Percentiles rank a stretch among this genome's conserved stretches.
Conservation (phyloP, 768 basidiomycete genomes). For the Boletus vermiculosoides region DNA sequence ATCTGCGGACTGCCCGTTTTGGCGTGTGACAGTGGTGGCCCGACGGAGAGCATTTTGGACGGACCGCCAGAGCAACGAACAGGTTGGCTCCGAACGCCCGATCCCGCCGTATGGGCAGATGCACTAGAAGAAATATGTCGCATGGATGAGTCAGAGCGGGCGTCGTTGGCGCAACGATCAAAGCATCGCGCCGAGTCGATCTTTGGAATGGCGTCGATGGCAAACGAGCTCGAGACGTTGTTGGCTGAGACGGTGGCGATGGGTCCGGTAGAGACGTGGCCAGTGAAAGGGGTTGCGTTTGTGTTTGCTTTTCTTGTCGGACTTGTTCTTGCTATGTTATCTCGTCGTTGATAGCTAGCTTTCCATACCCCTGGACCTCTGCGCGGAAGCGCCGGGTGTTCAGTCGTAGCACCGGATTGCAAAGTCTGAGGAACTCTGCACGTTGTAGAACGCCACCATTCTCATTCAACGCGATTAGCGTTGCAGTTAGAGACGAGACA, state of each 20-base stretch:
- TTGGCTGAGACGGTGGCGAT: conserved; percentile 54
- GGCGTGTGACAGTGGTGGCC: conserved; percentile 85
- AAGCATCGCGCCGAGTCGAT: conserved; percentile 55
- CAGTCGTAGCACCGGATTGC: conserved; percentile 35
- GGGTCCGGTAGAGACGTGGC: conserved; percentile 41
- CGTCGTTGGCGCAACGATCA: conserved; percentile 52
- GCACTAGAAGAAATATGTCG: conserved; percentile 60
- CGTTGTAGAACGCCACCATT: no score
- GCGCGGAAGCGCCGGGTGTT: not conserved
- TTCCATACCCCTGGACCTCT: not conserved
- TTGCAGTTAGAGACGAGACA: no score
- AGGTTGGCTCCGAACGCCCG: conserved; percentile 73
- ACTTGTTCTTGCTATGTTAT: conserved; percentile 21
- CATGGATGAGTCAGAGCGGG: conserved; percentile 11
- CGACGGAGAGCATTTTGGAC: conserved; percentile 80
- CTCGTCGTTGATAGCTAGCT: conserved; percentile 9
- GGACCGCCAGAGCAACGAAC: conserved; percentile 48
- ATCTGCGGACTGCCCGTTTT: conserved; percentile 86
- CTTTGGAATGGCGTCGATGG: conserved; percentile 82
- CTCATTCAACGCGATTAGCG: no score
- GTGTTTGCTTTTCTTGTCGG: conserved; percentile 24
- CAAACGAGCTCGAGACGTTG: conserved; percentile 52
- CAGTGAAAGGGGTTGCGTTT: conserved; percentile 19
- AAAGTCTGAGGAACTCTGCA: no score
- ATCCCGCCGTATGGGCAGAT: conserved; percentile 65